A percentile compares a stretch with the other conserved stretches of the same genome.
These are phyloP conservation scores for Nemania sp. DNA, from an alignment of 2,329 filamentous ascomycete genomes.

Conservation along the genomic window DNA sequence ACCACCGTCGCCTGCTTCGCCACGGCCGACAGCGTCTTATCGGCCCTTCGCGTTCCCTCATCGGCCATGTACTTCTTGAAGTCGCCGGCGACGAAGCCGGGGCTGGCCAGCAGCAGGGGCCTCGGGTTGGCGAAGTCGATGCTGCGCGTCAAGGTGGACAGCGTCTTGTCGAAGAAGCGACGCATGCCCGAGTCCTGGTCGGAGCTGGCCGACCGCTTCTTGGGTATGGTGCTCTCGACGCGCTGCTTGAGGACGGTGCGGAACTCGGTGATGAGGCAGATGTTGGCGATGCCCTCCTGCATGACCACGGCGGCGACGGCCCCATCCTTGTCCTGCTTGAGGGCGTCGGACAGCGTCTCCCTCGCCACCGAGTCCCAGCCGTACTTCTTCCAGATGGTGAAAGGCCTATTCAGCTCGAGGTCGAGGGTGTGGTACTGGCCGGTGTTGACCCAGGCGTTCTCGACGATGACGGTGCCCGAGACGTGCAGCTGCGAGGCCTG, in stretches of 20 bases:
- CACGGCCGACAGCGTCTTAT: slow-evolving; percentile 71
- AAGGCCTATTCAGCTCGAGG: slow-evolving; percentile 83
- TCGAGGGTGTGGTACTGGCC: slow-evolving; percentile 70
- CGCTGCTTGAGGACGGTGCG: slow-evolving; percentile 75
- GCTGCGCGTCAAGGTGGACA: slow-evolving; percentile 75
- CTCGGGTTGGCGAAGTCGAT: slow-evolving; percentile 73
- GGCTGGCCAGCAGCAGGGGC: slow-evolving; percentile 83
- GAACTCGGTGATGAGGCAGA: slow-evolving; percentile 80
- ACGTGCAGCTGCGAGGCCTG: slow-evolving; percentile 59
- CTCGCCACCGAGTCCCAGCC: slow-evolving; percentile 92
- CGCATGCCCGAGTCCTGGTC: slow-evolving; percentile 73
- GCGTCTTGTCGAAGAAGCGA: slow-evolving; percentile 77
- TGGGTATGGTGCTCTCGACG: slow-evolving; percentile 68
- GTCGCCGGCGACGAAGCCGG: slow-evolving; percentile 81
- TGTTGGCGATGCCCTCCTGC: slow-evolving; percentile 84
- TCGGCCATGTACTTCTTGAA: slow-evolving; percentile 77
- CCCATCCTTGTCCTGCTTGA: slow-evolving; percentile 77
- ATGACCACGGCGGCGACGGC: slow-evolving; percentile 90
- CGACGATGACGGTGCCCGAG: slow-evolving; percentile 57
- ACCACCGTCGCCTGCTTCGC: slow-evolving; percentile 71
- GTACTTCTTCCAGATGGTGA: slow-evolving; percentile 81
- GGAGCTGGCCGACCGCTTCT: slow-evolving; percentile 67
- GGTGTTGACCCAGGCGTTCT: slow-evolving; percentile 57
- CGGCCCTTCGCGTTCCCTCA: slow-evolving; percentile 59
- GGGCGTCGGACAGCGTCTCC: slow-evolving; percentile 76